These are phyloP conservation scores for Coemansia biformis DNA, from an alignment of 192 early-diverging fungal species.

Conservation along the genomic window DNA sequence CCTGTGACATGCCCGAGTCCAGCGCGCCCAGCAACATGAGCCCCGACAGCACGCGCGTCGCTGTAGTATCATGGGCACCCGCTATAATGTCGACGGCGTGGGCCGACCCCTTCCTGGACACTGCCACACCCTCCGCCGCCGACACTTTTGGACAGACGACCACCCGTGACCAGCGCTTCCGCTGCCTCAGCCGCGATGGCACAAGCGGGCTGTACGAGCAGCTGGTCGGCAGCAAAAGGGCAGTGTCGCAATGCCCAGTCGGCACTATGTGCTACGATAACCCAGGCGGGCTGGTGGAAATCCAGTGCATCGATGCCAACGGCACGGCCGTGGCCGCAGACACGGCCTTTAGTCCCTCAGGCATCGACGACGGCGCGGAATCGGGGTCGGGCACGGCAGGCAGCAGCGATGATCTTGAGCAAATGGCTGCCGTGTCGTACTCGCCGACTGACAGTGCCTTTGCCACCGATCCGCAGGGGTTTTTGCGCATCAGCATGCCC, in stretches of 20 bases:
- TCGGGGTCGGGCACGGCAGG: too few species aligned
- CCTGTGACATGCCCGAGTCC: too few species aligned
- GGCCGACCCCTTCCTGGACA: too few species aligned
- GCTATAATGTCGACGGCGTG: too few species aligned
- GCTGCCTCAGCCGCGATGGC: conserved; percentile 16
- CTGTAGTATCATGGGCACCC: too few species aligned
- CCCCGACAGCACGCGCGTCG: too few species aligned
- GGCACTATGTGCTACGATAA: conserved; percentile 26
- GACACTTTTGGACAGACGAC: too few species aligned
- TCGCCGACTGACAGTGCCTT: not conserved
- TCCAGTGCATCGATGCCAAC: conserved; percentile 5
- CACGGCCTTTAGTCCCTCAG: not conserved
- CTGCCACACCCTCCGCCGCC: too few species aligned
- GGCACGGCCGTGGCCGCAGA: not conserved
- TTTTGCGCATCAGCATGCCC: not conserved
- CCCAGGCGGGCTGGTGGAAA: conserved; percentile 1
- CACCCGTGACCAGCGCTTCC: not conserved
- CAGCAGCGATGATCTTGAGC: not conserved
- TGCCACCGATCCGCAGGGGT: too few species aligned
- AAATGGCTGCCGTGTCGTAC: not conserved
- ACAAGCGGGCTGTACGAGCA: conserved; percentile 19
- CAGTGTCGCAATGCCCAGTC: conserved; percentile 9
- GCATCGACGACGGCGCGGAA: too few species aligned
- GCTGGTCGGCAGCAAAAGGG: conserved; percentile 3
- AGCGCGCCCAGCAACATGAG: too few species aligned